Evolutionary conservation across 306 rosid genomes (phyloP), one percentile per base, ranked within the genome.

Genomic region (Ziziphus jujuba): DNA sequence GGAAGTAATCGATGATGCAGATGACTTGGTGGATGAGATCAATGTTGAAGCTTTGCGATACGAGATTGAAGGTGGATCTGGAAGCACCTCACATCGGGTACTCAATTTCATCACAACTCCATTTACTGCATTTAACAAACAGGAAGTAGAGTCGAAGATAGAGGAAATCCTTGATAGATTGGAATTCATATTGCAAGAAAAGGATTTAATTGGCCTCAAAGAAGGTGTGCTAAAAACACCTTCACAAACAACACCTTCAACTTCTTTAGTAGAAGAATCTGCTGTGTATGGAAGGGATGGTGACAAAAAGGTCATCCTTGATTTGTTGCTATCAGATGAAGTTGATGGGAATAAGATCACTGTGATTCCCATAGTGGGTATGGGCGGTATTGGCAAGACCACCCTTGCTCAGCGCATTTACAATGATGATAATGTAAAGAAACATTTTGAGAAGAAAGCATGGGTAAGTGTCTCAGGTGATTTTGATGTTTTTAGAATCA

Each of bases 11-110:
- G 59, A 36, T 36, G 35, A 34, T 11, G 67, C 59, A 0, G 63
- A 74, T 34, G 78, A 74, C 62, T 38, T 74, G 17, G 6, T 66
- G 56, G 69, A 59, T 20, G 49, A 74, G 23, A 48, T 74, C 22
- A 43, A 6, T 0, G n/a, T 67, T 22, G 14, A 6, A 25, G 78
- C 6, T 52, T 74, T 36, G 43, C 28, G 16, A 25, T 16, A 9
- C 6, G 6, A 35, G 28, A 7, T n/a, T 6, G 25, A 35, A 35
- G 43, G 43, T 36, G 64, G n/a, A 5, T 22, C 16, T 38, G 49
- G 15, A 10, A 36, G 9, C 28, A 35, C 48, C 25, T 1, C 7
- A 34, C 34, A 1, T 17, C 15, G 35, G 64, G 49, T 59, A 59
- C 13, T 3, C 13, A 13, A 35, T 0, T 1, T 59, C 28, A 8